These are phyloP conservation scores for Coleophoma eucalyptorum DNA, from an alignment of 2,329 filamentous ascomycete genomes.

Conservation along the genomic window DNA sequence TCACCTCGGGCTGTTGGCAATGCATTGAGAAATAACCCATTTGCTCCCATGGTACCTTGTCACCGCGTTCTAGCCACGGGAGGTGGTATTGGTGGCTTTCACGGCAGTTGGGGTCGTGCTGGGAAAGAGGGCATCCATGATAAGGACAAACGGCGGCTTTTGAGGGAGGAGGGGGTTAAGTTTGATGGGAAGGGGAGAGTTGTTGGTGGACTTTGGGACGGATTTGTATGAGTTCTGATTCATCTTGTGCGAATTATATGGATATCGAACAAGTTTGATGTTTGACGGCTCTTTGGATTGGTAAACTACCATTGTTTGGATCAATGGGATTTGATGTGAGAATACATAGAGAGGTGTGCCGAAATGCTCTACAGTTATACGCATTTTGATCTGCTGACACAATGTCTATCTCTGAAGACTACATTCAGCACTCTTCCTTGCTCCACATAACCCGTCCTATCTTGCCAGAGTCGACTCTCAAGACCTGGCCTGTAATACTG, in stretches of 20 bases:
- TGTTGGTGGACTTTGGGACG: slow-evolving; percentile 37
- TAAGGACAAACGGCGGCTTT: slow-evolving; percentile 55
- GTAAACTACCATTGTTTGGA: no score
- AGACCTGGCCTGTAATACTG: slow-evolving; percentile 37
- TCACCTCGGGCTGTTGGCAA: slow-evolving; percentile 76
- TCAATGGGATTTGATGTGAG: no score
- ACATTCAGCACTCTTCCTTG: slow-evolving; percentile 13
- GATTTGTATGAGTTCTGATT: slow-evolving; percentile 7
- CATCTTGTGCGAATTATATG: no score
- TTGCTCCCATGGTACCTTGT: slow-evolving; percentile 77
- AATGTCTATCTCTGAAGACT: neutral
- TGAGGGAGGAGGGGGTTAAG: slow-evolving; percentile 60
- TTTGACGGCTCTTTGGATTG: no score
- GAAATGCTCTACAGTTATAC: no score
- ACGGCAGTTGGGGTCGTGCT: slow-evolving; percentile 59
- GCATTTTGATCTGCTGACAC: no score
- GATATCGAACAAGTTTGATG: no score
- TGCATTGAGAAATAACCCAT: slow-evolving; percentile 74
- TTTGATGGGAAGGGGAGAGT: slow-evolving; percentile 59
- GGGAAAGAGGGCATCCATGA: slow-evolving; percentile 59
- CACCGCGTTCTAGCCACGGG: slow-evolving; percentile 76
- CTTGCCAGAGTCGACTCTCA: slow-evolving; percentile 43
- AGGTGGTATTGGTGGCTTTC: slow-evolving; percentile 68
- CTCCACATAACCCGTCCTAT: slow-evolving; percentile 36
- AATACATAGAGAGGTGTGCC: no score